A percentile compares a stretch with the other conserved stretches of the same genome.
Conservation (phyloP, 768 basidiomycete genomes). For the Pisolithus marmoratus region DNA sequence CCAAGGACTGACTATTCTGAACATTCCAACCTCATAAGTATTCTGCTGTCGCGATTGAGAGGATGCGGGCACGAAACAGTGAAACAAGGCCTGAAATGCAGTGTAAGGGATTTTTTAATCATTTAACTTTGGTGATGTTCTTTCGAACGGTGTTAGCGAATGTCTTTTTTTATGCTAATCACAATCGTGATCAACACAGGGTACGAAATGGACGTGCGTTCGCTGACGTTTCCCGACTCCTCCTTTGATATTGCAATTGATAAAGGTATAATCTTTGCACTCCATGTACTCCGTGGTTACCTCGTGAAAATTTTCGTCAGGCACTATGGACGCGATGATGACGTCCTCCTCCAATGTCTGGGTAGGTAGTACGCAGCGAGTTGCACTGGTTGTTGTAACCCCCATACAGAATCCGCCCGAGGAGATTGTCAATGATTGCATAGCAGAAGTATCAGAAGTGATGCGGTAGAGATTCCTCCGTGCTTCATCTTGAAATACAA, state of each 20-base stretch:
- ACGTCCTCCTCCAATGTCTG: slow-evolving; percentile 77
- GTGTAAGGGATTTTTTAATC: slow-evolving; percentile 35
- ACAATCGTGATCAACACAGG: slow-evolving; percentile 38
- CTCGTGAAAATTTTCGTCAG: slow-evolving; percentile 18
- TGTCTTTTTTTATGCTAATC: slow-evolving; percentile 9
- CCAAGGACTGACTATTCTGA: not conserved
- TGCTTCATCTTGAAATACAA: not conserved
- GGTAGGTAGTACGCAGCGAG: slow-evolving; percentile 36
- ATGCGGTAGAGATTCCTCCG: slow-evolving; percentile 43
- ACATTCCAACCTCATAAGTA: slow-evolving; percentile 41
- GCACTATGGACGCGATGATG: slow-evolving; percentile 91
- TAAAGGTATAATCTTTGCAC: slow-evolving; percentile 46
- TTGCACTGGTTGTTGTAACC: not conserved
- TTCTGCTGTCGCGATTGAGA: slow-evolving; percentile 66
- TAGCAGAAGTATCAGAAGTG: slow-evolving; percentile 70
- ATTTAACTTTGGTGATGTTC: not conserved
- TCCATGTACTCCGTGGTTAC: not conserved
- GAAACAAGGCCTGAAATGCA: slow-evolving; percentile 57
- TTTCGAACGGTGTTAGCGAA: not conserved
- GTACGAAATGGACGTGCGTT: slow-evolving; percentile 80
- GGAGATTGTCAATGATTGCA: slow-evolving; percentile 65
- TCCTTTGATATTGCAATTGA: slow-evolving; percentile 80
- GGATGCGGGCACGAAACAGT: slow-evolving; percentile 58
- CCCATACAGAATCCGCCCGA: slow-evolving; percentile 63
- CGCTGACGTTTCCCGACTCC: slow-evolving; percentile 49